Evolutionary conservation across 2,329 filamentous ascomycete genomes (phyloP).

Genomic region (Diatrype stigma): DNA sequence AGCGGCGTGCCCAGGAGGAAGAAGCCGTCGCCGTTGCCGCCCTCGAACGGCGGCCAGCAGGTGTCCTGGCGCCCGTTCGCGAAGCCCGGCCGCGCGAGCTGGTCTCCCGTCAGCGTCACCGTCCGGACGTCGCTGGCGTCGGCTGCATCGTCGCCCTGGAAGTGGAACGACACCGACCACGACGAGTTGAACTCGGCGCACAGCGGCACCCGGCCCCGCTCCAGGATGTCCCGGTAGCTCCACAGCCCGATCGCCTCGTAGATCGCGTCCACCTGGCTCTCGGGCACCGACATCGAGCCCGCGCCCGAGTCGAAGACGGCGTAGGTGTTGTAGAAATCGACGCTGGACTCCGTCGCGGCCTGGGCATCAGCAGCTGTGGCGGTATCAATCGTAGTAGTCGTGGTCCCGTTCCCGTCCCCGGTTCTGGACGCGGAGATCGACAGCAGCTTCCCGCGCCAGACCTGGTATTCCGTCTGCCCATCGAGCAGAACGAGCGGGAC

Average conservation of each 20-base stretch:
- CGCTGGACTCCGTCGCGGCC: slow-evolving; percentile 2
- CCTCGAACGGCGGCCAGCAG: slow-evolving; percentile 33
- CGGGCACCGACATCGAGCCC: slow-evolving; percentile 22
- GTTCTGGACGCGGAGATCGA: slow-evolving; percentile 9
- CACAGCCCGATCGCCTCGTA: slow-evolving; percentile 29
- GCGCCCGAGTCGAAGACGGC: slow-evolving; percentile 32
- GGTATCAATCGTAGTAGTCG: not conserved
- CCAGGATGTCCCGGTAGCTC: slow-evolving; percentile 30
- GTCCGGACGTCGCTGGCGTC: not conserved
- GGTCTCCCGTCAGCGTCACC: slow-evolving; percentile 28
- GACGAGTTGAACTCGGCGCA: slow-evolving; percentile 33
- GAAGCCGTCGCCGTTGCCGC: slow-evolving; percentile 16
- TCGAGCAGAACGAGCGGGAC: slow-evolving; percentile 12
- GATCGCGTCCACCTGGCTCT: slow-evolving; percentile 17
- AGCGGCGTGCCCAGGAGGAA: slow-evolving; percentile 27
- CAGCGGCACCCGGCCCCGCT: slow-evolving; percentile 23
- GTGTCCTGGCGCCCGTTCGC: slow-evolving; percentile 27
- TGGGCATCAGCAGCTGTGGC: too few species aligned
- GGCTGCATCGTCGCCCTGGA: slow-evolving; percentile 17
- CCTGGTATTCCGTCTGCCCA: slow-evolving; percentile 17
- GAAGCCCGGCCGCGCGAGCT: slow-evolving; percentile 28
- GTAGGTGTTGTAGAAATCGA: slow-evolving; percentile 5
- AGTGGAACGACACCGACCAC: slow-evolving; percentile 29
- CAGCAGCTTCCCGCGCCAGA: slow-evolving; percentile 27
- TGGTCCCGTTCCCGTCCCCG: not conserved